Base-by-base conservation (phyloP, 2,329 filamentous ascomycete genomes). In the Myriosclerotinia scirpicola region DNA sequence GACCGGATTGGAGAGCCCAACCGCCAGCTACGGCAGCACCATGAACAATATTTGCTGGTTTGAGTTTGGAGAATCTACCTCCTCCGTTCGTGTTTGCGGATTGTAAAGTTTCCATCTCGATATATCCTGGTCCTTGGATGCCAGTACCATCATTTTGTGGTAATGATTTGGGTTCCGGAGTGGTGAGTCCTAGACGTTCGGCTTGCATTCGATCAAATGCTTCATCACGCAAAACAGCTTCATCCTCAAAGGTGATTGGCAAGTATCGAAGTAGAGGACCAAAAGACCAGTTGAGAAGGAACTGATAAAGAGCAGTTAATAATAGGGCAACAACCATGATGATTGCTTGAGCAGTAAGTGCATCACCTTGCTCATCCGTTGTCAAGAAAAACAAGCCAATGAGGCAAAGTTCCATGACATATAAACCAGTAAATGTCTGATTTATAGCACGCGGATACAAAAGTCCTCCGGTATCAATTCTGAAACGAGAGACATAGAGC, bases 241-340 rank as follows among this genome's bases (percentile, higher is more conserved):
- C 94, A 70, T 98, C 95, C 77, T 99, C 95, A 65, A 98, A 87
- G 0, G 94, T 98, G 70, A 98, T 96, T 0, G 95, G 95, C 4
- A 99, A 81, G 74, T 97, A 97, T 50, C 90, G 87, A 76, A 96
- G 89, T 12, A 99, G 83, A 3, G 95, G 94, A 0, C 86, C 86
- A 72, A 99, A 98, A 0, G 93, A 90, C 64, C 82, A 81, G 77
- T 97, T 97, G 62, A 98, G 82, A 1, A 96, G 80, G 52, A 89
- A 78, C 76, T 99, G 95, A 73, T 90, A 99, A 5, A 92, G 73
- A 1, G 85, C 78, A 0, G 95, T 99, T 15, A 94, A 80, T 55
- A 87, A 74, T 1, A 90, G 74, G 2, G 88, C 84, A 4, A 96
- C 81, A 66, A 97, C 87, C 92, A 98, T 99, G 73, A 89, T 81